Evolutionary conservation across 2,329 filamentous ascomycete genomes (phyloP), one percentile per base, ranked within the genome.

Genomic region (Calcarisporium arbuscula): DNA sequence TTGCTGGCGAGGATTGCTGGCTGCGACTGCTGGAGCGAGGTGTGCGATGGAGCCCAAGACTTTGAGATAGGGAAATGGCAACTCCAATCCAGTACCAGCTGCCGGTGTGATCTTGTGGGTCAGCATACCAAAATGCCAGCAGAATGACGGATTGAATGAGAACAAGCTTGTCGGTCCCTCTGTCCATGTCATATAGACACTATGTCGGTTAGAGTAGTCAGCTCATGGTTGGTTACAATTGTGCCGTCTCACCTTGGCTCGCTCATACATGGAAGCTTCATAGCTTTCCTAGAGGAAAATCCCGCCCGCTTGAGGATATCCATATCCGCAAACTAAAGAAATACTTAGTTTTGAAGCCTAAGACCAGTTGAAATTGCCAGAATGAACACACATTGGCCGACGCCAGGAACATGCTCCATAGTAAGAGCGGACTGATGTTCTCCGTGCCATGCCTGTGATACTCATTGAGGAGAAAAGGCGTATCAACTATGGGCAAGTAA

Each of bases 401-500:
- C 8, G 25, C 34, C 21, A 31, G 31, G 20, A 35, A 35, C 34
- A 35, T 35, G n/a, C 34, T 35, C 34, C 34, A 35, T 10, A 35
- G 8, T 12, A 35, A 16, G 1, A 35, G 28, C 17, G 31, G 29
- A 16, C 31, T 35, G 25, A 27, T 25, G 15, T 22, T 28, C n/a
- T 21, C 25, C 5, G 34, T 20, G 12, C 29, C 23, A 11, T 28
- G 21, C 2, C 17, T 32, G 16, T 31, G 20, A 15, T 30, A 28
- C 3, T 25, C 28, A 6, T 30, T 35, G 12, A 35, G 34, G 2
- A 35, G 8, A 11, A 35, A 26, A 5, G 34, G 19, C 5, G 34
- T 28, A 35, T 35, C 34, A 19, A 35, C 34, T 11, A 35, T 19
- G 2, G 34, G 34, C 34, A 35, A 25, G 19, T 30, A 18, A 8